These are phyloP conservation scores for Nemophila menziesii DNA, from an alignment of 257 asterid genomes.

Conservation along the genomic window DNA sequence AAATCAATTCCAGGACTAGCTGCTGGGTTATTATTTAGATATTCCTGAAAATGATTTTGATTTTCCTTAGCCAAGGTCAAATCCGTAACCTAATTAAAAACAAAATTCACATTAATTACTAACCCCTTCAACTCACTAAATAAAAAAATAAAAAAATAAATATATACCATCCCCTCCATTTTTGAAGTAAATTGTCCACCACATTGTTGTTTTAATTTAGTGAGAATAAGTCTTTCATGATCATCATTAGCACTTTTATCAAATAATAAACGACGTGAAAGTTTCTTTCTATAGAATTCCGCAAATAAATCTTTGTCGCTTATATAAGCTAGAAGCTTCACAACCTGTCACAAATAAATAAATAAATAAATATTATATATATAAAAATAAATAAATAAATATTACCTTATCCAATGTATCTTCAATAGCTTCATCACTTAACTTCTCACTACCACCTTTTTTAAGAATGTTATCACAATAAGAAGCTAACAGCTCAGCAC, in stretches of 20 bases:
- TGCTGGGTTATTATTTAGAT: constrained; percentile 17
- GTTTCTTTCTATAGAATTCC: constrained; percentile 47
- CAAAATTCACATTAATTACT: no score
- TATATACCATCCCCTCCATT: constrained; percentile 63
- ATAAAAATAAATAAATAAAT: background rate
- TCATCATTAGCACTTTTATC: constrained; percentile 40
- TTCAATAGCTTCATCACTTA: constrained; percentile 42
- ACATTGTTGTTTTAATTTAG: constrained; percentile 42
- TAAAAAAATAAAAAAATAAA: no score
- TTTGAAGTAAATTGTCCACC: constrained; percentile 54
- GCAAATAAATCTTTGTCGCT: constrained; percentile 50
- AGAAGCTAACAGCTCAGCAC: constrained; percentile 38
- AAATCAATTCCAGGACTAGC: constrained; percentile 38
- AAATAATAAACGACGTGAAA: constrained; percentile 43
- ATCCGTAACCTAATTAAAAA: constrained; percentile 37
- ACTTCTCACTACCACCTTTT: constrained; percentile 40
- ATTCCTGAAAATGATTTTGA: constrained; percentile 30
- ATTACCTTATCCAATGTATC: constrained; percentile 41
- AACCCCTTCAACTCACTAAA: no score
- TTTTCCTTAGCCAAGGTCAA: constrained; percentile 35
- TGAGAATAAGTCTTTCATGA: constrained; percentile 33
- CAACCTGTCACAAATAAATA: constrained; percentile 19
- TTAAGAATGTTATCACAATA: constrained; percentile 43
- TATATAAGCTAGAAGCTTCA: constrained; percentile 34
- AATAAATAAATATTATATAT: no score